Conservation (phyloP, 164 flowering plant species). For the Magnolia officinalis region DNA sequence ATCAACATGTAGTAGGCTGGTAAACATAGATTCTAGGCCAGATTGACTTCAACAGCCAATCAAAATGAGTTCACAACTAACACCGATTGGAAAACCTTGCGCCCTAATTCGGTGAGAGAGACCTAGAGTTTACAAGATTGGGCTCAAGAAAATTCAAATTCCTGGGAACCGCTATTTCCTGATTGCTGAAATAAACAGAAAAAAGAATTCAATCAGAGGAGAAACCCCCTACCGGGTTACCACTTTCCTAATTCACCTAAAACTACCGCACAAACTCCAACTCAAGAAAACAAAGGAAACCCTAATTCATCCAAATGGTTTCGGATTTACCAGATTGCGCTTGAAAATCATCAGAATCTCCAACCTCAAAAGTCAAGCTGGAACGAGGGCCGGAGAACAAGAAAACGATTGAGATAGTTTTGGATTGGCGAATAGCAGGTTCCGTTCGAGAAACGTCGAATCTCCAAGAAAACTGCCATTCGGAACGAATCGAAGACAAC, state of each 20-base stretch:
- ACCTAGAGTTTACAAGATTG: not conserved
- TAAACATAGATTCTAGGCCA: constrained; percentile 5
- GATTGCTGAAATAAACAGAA: not conserved
- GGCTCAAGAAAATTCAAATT: not conserved
- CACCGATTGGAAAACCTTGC: not conserved
- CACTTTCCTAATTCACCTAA: not conserved
- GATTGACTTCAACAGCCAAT: not conserved
- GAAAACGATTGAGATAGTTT: not conserved
- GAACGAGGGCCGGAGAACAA: not conserved
- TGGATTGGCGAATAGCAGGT: not conserved
- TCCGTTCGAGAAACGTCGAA: not conserved
- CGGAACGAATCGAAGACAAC: not conserved
- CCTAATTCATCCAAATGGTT: not conserved
- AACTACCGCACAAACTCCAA: not conserved
- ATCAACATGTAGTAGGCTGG: not conserved
- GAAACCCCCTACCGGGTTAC: not conserved
- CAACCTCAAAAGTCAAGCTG: not conserved
- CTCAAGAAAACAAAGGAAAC: not conserved
- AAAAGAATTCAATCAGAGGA: not conserved
- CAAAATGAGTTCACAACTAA: not conserved
- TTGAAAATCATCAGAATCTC: not conserved
- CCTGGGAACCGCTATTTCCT: not conserved
- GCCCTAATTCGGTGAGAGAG: not conserved
- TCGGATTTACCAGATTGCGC: not conserved
- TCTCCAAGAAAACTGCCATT: not conserved